phyloP scores from a whole-genome alignment of 1,284 basidiomycete genomes.

The Trichosporon asahii region DNA sequence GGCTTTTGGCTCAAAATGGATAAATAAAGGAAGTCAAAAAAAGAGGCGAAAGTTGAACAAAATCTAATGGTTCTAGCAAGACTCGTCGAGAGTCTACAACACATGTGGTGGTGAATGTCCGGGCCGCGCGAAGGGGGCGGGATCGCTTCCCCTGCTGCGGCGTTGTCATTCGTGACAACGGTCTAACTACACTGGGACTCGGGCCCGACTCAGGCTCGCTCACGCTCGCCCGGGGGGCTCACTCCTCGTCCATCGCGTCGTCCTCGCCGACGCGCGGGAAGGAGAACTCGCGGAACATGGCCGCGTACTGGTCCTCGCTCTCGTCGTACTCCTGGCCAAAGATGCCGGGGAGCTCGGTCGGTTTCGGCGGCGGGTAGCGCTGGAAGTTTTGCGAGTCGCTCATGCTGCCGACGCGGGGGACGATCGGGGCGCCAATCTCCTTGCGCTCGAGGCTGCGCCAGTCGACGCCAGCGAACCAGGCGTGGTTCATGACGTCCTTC shows the following conservation, averaged over 20 bases:
- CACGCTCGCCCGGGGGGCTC: neutral
- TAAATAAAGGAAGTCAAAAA: neutral
- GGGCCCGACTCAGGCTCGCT: too few relatives aligned
- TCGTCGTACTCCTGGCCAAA: constrained; percentile 45
- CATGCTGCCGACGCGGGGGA: constrained; percentile 52
- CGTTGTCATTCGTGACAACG: neutral
- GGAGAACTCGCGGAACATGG: constrained; percentile 44
- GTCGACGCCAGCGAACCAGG: constrained; percentile 56
- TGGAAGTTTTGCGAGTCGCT: constrained; percentile 54
- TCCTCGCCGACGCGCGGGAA: constrained; percentile 25
- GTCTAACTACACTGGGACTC: neutral
- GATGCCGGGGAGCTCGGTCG: constrained; percentile 51
- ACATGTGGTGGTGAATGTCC: neutral
- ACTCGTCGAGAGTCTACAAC: constrained; percentile 1
- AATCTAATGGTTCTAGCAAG: neutral
- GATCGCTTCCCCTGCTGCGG: neutral
- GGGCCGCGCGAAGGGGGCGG: neutral
- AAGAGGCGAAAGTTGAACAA: neutral
- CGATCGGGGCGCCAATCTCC: constrained; percentile 55
- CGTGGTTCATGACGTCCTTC: constrained; percentile 54
- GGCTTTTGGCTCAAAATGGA: neutral
- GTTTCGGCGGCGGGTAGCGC: constrained; percentile 50
- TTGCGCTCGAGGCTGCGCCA: constrained; percentile 53
- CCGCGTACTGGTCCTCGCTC: constrained; percentile 43
- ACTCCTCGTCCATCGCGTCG: constrained; percentile 22